Conservation (phyloP, 2,329 filamentous ascomycete genomes). For the Alternaria burnsii region DNA sequence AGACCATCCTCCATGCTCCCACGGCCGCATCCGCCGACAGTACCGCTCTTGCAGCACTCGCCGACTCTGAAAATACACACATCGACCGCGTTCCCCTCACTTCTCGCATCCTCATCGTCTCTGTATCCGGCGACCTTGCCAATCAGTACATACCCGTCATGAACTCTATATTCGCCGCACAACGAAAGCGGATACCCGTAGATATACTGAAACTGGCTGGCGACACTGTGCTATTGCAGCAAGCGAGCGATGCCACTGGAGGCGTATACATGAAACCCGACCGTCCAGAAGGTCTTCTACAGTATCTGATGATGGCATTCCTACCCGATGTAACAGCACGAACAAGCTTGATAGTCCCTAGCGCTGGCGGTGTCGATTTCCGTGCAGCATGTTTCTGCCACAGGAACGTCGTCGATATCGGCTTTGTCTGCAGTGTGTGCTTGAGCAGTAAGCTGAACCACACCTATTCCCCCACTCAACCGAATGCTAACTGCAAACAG, state of each 20-base stretch:
- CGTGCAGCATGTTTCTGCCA: slow-evolving; percentile 99
- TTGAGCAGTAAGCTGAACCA: slow-evolving; percentile 70
- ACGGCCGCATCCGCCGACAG: slow-evolving; percentile 54
- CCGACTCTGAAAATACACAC: slow-evolving; percentile 49
- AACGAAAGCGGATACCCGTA: slow-evolving; percentile 85
- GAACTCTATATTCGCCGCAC: slow-evolving; percentile 97
- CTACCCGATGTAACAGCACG: slow-evolving; percentile 74
- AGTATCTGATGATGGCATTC: slow-evolving; percentile 95
- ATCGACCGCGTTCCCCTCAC: slow-evolving; percentile 64
- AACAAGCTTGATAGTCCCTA: slow-evolving; percentile 76
- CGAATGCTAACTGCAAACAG: slow-evolving; percentile 27
- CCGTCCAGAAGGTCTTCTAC: slow-evolving; percentile 70
- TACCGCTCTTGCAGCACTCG: slow-evolving; percentile 55
- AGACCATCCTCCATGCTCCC: slow-evolving; percentile 62
- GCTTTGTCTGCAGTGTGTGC: slow-evolving; percentile 96
- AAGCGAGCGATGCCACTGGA: slow-evolving; percentile 79
- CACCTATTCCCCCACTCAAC: slow-evolving; percentile 11
- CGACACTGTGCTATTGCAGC: slow-evolving; percentile 90
- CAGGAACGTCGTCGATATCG: slow-evolving; percentile 85
- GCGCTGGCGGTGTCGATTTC: slow-evolving; percentile 90
- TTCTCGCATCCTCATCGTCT: slow-evolving; percentile 87
- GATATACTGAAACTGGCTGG: slow-evolving; percentile 89
- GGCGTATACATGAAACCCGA: slow-evolving; percentile 72
- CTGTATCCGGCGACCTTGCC: slow-evolving; percentile 85
- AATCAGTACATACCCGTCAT: slow-evolving; percentile 97